Evolutionary conservation across 225 moss, liverwort and hornwort species (phyloP).

Genomic region (Marchantia paleacea): DNA sequence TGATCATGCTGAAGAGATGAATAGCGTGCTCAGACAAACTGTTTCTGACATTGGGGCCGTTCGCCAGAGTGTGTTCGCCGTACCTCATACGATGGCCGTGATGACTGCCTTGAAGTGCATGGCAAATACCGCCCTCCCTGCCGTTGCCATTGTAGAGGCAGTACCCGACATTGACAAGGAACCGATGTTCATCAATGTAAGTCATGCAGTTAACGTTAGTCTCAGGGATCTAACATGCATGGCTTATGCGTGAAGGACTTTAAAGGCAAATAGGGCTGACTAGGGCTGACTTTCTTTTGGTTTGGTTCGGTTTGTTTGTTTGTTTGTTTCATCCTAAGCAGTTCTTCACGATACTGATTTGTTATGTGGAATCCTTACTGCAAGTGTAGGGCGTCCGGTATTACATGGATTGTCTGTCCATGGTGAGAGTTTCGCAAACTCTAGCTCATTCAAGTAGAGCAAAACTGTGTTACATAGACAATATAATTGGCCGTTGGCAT

Average conservation of each 20-base stretch:
- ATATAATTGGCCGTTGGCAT: no score
- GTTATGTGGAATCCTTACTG: background rate
- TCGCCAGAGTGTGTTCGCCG: conserved; percentile 70
- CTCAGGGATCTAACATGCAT: no score
- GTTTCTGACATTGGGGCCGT: conserved; percentile 65
- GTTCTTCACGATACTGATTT: background rate
- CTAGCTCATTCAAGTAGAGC: conserved; percentile 8
- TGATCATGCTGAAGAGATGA: conserved; percentile 50
- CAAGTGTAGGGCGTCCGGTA: conserved; percentile 10
- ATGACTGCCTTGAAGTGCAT: conserved; percentile 81
- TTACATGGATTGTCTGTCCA: conserved; percentile 19
- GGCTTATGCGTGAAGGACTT: background rate
- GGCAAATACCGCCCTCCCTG: conserved; percentile 63
- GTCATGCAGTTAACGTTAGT: background rate
- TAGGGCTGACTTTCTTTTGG: no score
- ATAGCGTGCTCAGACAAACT: conserved; percentile 46
- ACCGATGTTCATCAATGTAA: conserved; percentile 55
- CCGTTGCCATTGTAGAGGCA: conserved; percentile 84
- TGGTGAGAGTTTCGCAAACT: conserved; percentile 18
- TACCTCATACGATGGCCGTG: conserved; percentile 75
- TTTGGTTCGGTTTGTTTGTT: no score
- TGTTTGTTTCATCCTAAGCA: no score
- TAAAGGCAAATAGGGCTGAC: no score
- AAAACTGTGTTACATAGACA: no score
- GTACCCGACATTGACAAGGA: conserved; percentile 41